phyloP scores from a whole-genome alignment of 2,329 filamentous ascomycete species.

The Penicillium sp. region DNA sequence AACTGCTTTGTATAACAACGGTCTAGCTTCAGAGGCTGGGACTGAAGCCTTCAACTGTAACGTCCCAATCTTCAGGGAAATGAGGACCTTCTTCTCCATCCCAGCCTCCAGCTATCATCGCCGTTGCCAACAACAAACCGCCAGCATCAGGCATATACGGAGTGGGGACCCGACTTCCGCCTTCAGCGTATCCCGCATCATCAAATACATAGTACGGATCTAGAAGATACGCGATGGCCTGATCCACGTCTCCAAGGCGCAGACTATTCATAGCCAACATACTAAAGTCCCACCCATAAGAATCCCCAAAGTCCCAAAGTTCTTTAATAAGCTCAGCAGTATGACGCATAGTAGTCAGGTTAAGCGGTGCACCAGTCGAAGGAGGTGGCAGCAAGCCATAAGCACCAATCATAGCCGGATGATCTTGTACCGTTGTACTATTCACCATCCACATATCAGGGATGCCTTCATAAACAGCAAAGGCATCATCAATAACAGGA shows the following conservation, averaged over 20 bases:
- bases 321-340: slow-evolving; percentile 45
- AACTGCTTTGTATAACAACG: background rate
- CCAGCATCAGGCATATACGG: slow-evolving; percentile 59
- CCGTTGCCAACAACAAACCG: slow-evolving; percentile 53
- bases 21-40: background rate
- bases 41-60: slow-evolving; percentile 3
- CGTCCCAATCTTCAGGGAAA: slow-evolving; percentile 2
- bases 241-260: slow-evolving; percentile 43
- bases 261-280: slow-evolving; percentile 51
- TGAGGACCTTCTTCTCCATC: slow-evolving; percentile 39
- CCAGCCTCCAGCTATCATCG: slow-evolving; percentile 61
- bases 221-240: slow-evolving; percentile 47
- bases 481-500: slow-evolving; percentile 52
- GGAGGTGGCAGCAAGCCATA: slow-evolving; percentile 48
- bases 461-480: slow-evolving; percentile 57
- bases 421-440: slow-evolving; percentile 39
- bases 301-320: slow-evolving; percentile 45
- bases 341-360: slow-evolving; percentile 34
- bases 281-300: slow-evolving; percentile 51
- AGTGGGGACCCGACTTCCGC: slow-evolving; percentile 52
- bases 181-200: slow-evolving; percentile 57
- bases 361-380: slow-evolving; percentile 28
- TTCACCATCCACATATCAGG: slow-evolving; percentile 45
- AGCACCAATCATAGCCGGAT: slow-evolving; percentile 49
- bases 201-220: slow-evolving; percentile 57